These are phyloP conservation scores for Vitis vinifera DNA, from an alignment of 164 flowering plant genomes.

Conservation along the genomic window DNA sequence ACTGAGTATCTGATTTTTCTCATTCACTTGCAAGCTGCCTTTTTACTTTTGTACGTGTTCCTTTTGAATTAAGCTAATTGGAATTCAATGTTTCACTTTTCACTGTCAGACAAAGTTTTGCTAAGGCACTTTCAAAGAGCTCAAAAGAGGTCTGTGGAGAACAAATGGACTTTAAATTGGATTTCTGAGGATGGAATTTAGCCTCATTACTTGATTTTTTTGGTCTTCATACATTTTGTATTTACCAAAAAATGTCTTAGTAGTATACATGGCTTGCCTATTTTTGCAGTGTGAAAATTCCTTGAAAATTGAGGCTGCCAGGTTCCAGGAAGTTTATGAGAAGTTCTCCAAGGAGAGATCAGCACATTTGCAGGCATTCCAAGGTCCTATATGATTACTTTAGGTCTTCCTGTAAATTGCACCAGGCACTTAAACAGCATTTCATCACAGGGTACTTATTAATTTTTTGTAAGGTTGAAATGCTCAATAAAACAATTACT, in stretches of 20 bases:
- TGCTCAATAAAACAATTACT: neutral
- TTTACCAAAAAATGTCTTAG: neutral
- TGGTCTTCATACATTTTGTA: neutral
- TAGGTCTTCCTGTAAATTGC: neutral
- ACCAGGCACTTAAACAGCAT: neutral
- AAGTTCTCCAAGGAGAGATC: constrained; percentile 72
- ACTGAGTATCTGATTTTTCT: neutral
- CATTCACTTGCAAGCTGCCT: neutral
- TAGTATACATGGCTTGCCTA: neutral
- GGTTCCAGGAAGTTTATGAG: constrained; percentile 69
- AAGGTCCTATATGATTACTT: constrained; percentile 37
- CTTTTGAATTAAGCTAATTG: neutral
- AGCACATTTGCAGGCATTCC: constrained; percentile 60
- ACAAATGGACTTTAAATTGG: neutral
- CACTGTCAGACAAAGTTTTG: constrained; percentile 64
- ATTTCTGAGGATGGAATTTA: neutral
- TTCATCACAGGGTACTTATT: neutral
- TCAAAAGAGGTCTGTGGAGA: constrained; percentile 73
- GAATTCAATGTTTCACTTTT: neutral
- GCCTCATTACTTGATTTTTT: neutral
- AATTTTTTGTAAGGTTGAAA: neutral
- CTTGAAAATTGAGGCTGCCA: constrained; percentile 71
- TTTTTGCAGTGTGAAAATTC: constrained; percentile 64
- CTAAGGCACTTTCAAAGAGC: constrained; percentile 78
- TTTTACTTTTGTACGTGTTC: neutral